Evolutionary conservation across 1,284 basidiomycete species (phyloP), one percentile per base, ranked within the genome.

Genomic region (Cystobasidium pallidum): DNA sequence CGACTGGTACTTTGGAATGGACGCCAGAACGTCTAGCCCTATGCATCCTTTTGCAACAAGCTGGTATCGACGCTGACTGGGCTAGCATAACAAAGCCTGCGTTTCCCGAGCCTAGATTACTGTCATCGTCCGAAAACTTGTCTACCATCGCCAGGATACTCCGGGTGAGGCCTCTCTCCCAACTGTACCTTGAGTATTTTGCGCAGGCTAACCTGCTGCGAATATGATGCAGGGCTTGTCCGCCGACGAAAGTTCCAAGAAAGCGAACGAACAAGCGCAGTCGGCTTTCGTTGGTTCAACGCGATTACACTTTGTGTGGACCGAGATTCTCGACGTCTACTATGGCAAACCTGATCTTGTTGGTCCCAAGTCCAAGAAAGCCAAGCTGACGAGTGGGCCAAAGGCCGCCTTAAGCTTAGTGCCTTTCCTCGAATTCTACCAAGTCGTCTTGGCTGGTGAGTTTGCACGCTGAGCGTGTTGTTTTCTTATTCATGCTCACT

Each of bases 261-360:
- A 75, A 75, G 80, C 21, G 75, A 82, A 30, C 86, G 86, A 77
- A 80, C 32, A 77, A 76, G 63, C 75, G 72, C 39, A 71, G 66
- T 24, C 74, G 72, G 4, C 81, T 84, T 6, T 82, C 85, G 24
- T 88, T 89, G 19, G 84, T 86, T 0, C 96, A 92, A 91, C 94
- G 66, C 89, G 94, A 78, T 84, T 94, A 36, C 95, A 97, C 79
- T 94, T 91, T 79, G 91, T 90, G 30, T 98, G 95, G 95, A 87
- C 89, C 76, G 82, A 88, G 70, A 86, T 98, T 71, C 83, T 97
- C 45, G 89, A 92, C 75, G 84, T 84, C 61, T 87, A 93, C 74
- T 86, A 95, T 66, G 84, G 87, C 2, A 79, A 82, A 26, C 66
- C 43, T 6, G 62, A 54, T 0, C 63, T 49, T 21, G 65, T 49